A percentile compares a stretch with the other conserved stretches of the same genome.
phyloP scores from a whole-genome alignment of 768 basidiomycete genomes.

The Naganishia antarctica region DNA sequence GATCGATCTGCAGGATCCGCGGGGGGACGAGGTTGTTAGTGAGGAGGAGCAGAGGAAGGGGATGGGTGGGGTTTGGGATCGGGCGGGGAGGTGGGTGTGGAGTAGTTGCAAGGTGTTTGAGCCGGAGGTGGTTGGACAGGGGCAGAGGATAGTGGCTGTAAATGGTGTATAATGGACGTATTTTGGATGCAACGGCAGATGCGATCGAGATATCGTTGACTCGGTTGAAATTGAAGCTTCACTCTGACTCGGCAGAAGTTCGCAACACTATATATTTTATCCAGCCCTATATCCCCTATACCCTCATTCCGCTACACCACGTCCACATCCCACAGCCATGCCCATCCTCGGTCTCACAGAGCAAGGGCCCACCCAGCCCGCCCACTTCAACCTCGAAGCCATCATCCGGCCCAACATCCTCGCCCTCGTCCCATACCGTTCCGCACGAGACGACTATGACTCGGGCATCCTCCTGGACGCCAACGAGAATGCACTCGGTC shows the following conservation, averaged over 20 bases:
- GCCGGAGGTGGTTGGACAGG: slow-evolving; percentile 14
- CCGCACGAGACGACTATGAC: slow-evolving; percentile 92
- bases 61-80: slow-evolving; percentile 44
- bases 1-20: slow-evolving; percentile 40
- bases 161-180: not conserved
- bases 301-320: not conserved
- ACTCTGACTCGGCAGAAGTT: too few relatives aligned
- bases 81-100: slow-evolving; percentile 44
- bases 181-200: not conserved
- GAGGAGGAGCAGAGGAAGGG: slow-evolving; percentile 39
- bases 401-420: slow-evolving; percentile 94
- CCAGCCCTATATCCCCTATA: not conserved
- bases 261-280: too few relatives aligned
- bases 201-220: not conserved
- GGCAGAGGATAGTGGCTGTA: not conserved
- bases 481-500: slow-evolving; percentile 93
- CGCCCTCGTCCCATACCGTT: slow-evolving; percentile 83
- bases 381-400: slow-evolving; percentile 76
- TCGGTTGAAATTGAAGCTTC: too few relatives aligned
- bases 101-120: slow-evolving; percentile 40
- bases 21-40: slow-evolving; percentile 31
- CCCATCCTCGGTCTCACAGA: slow-evolving; percentile 48
- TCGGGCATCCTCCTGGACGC: slow-evolving; percentile 89
- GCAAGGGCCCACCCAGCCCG: slow-evolving; percentile 54
- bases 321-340: slow-evolving; percentile 36